Percentiles rank a stretch among this genome's conserved stretches.
Evolutionary conservation across 2,329 filamentous ascomycete species (phyloP).

Genomic region (Pseudogymnoascus sp.): DNA sequence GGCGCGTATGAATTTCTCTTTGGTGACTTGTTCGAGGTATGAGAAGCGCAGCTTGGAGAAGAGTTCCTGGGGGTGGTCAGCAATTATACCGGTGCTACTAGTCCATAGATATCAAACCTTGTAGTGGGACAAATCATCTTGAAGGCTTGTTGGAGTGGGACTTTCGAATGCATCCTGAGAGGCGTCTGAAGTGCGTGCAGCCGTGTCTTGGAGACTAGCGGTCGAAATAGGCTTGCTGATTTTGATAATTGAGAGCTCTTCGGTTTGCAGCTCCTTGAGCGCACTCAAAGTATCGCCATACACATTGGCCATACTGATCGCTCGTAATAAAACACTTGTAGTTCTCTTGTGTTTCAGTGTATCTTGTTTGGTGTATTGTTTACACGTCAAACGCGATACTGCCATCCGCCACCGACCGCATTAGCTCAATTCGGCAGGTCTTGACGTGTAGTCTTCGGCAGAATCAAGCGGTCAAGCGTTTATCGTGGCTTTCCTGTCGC

Average conservation of each 20-base stretch:
- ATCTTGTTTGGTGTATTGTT: not conserved
- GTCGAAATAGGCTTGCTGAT: slow-evolving; percentile 69
- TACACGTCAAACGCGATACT: not conserved
- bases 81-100: not conserved
- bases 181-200: slow-evolving; percentile 62
- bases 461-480: slow-evolving; percentile 10
- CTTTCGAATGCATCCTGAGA: slow-evolving; percentile 59
- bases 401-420: not conserved
- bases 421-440: slow-evolving; percentile 2
- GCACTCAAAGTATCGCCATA: slow-evolving; percentile 6
- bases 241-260: slow-evolving; percentile 66
- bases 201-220: slow-evolving; percentile 38
- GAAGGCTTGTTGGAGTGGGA: slow-evolving; percentile 68
- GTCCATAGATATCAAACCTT: slow-evolving; percentile 43
- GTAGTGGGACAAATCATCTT: slow-evolving; percentile 83
- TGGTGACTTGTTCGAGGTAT: slow-evolving; percentile 96
- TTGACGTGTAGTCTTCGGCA: not conserved
- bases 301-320: not conserved
- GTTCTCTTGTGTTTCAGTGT: not conserved
- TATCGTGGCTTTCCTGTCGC: not conserved
- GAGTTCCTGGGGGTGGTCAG: slow-evolving; percentile 53
- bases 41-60: slow-evolving; percentile 96
- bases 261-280: slow-evolving; percentile 45
- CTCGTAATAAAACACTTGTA: not conserved
- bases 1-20: slow-evolving; percentile 91